Evolutionary conservation across 306 rosid species (phyloP), one percentile per base, ranked within the genome.

Genomic region (Gastrolobium bilobum): DNA sequence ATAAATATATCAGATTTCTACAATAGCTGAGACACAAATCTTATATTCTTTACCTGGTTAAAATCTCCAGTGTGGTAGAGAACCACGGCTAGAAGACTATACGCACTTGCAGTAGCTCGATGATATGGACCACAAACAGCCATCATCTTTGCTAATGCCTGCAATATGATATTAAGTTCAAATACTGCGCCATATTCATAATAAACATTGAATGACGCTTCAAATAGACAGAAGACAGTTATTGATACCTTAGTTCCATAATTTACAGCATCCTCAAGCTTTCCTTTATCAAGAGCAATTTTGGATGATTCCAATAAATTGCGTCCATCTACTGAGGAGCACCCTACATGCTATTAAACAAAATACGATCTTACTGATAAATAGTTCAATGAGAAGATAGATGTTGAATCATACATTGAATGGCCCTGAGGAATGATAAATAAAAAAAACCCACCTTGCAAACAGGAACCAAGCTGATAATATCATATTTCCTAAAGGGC

Each of bases 21-120:
- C 34, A 53, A 71, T 46, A 67, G 61, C 81, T 29, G 4, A 76
- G 69, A 56, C 58, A 68, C 6, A n/a, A 76, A 20, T 26, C 30
- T 65, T 73, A 29, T 69, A 33, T 51, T 67, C 65, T 4, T 64
- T 79, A 90, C 99, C 97, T 95, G 99, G 87, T 92, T 95, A 57
- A 95, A 92, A 79, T 95, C 99, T 68, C 99, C 99, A 0, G 98
- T 92, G 87, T 95, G 99, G 86, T 95, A 95, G 71, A 95, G 98
- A 85, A 95, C 99, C 76, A 95, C 99, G 2, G 99, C 99, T 39
- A 95, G 82, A 79, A 95, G 98, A 86, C 99, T 92, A 79, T 95
- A 95, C 8, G 99, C 98, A 85, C 97, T 91, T 0, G 99, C 99
- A 20, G 98, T 95, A 86, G 85, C 88, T 68, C 99, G 97, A 89